Evolutionary conservation across 805 yeast genomes (phyloP).

Genomic region (Starmerella roubikii): DNA sequence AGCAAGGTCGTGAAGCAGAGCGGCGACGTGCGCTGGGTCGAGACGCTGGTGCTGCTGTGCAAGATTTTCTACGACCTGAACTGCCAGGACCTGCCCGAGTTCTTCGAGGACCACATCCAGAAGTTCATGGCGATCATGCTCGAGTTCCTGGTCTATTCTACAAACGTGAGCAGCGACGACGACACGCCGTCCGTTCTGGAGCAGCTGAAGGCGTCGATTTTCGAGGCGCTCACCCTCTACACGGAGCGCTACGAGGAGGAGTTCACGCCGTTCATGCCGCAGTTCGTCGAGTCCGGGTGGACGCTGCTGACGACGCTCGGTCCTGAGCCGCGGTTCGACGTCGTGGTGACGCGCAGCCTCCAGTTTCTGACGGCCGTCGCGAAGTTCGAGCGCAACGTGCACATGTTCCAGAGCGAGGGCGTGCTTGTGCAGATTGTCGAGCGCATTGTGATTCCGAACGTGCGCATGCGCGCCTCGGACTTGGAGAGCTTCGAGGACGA

Average conservation of each 20-base stretch:
- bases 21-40: constrained; percentile 31
- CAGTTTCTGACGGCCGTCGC: constrained; percentile 73
- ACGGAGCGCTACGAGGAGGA: constrained; percentile 86
- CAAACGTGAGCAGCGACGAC: constrained; percentile 44
- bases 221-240: constrained; percentile 75
- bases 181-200: constrained; percentile 57
- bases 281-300: constrained; percentile 78
- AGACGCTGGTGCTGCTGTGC: constrained; percentile 42
- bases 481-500: constrained; percentile 94
- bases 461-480: constrained; percentile 72
- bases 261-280: constrained; percentile 61
- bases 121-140: constrained; percentile 70
- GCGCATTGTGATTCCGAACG: constrained; percentile 78
- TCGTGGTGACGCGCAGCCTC: constrained; percentile 67
- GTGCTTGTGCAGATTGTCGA: constrained; percentile 64
- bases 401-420: constrained; percentile 45
- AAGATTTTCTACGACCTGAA: constrained; percentile 87
- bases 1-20: constrained; percentile 47
- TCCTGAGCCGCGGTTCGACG: constrained; percentile 64
- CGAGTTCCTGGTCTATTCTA: constrained; percentile 55
- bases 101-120: constrained; percentile 79
- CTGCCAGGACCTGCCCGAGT: constrained; percentile 96
- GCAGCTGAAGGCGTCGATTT: constrained; percentile 63
- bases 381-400: constrained; percentile 50
- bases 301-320: constrained; percentile 51